Conservation (phyloP, 805 yeast species). For the Pichia nakasei region DNA sequence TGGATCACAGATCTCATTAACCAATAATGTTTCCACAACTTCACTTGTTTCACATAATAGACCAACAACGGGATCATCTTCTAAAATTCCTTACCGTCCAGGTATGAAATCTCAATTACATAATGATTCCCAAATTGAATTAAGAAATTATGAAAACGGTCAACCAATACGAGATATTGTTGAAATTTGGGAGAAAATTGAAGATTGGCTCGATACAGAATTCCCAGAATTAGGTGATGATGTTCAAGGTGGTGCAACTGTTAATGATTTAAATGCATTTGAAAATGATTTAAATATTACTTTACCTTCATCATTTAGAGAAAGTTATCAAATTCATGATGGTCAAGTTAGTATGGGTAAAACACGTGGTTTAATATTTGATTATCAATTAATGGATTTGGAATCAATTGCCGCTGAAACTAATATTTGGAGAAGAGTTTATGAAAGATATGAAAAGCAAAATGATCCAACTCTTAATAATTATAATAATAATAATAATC, state of each 20-base stretch:
- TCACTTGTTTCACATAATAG: conserved; percentile 25
- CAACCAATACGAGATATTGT: conserved; percentile 57
- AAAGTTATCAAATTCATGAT: conserved; percentile 74
- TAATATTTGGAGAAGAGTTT: conserved; percentile 74
- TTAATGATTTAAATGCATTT: conserved; percentile 69
- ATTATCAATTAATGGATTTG: conserved; percentile 68
- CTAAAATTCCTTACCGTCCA: conserved; percentile 30
- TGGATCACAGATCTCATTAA: conserved; percentile 20
- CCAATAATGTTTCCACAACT: conserved; percentile 20
- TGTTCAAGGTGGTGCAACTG: conserved; percentile 69
- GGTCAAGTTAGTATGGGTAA: conserved; percentile 81
- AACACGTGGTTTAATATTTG: conserved; percentile 71
- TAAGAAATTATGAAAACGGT: conserved; percentile 34
- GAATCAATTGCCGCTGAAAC: conserved; percentile 78
- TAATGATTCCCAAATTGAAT: conserved; percentile 48
- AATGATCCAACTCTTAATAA: conserved; percentile 9
- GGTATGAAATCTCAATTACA: conserved; percentile 32
- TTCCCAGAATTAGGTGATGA: conserved; percentile 78
- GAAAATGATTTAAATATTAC: conserved; percentile 71
- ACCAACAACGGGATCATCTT: conserved; percentile 12
- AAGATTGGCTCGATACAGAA: conserved; percentile 69
- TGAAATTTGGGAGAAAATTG: conserved; percentile 84
- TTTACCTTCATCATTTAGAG: conserved; percentile 76
- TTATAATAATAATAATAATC: not conserved
- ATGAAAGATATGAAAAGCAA: conserved; percentile 25